Conservation (phyloP, 139 green algal species). For the Diplosphaera chodatii region DNA sequence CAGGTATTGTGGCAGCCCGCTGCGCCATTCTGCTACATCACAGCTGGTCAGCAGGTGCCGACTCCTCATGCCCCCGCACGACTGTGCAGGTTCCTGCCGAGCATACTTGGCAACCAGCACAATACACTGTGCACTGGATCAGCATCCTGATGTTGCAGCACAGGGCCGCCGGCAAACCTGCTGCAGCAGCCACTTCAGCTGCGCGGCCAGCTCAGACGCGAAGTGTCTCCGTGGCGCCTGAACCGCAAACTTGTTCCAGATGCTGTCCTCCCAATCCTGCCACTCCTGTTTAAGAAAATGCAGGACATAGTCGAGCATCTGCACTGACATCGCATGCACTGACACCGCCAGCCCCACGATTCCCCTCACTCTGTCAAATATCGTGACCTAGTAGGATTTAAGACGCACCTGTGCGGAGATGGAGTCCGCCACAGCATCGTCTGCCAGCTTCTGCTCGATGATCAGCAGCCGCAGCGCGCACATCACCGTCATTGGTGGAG, state of each 20-base stretch:
- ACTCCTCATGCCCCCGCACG: too few relatives aligned
- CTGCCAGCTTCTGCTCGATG: conserved; percentile 11
- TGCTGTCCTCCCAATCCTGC: conserved; percentile 11
- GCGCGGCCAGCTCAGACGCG: background rate
- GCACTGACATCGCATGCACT: too few relatives aligned
- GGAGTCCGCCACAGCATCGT: background rate
- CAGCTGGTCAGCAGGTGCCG: too few relatives aligned
- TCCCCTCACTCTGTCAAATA: too few relatives aligned
- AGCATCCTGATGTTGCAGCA: too few relatives aligned
- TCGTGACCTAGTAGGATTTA: background rate
- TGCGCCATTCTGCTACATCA: too few relatives aligned
- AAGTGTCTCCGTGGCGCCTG: background rate
- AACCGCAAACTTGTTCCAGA: conserved; percentile 5
- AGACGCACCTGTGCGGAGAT: background rate
- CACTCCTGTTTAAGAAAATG: background rate
- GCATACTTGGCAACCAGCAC: too few relatives aligned
- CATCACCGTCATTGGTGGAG: background rate
- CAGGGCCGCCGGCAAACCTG: background rate
- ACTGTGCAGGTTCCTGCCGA: too few relatives aligned
- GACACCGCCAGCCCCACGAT: too few relatives aligned
- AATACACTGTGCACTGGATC: too few relatives aligned
- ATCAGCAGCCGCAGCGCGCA: conserved; percentile 12
- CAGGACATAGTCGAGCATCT: too few relatives aligned
- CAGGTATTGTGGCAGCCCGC: too few relatives aligned
- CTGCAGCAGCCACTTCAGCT: conserved; percentile 24